Percentiles rank a stretch among this genome's conserved stretches.
phyloP scores from a whole-genome alignment of 2,329 filamentous ascomycete genomes.

The Aureobasidium sp. region DNA sequence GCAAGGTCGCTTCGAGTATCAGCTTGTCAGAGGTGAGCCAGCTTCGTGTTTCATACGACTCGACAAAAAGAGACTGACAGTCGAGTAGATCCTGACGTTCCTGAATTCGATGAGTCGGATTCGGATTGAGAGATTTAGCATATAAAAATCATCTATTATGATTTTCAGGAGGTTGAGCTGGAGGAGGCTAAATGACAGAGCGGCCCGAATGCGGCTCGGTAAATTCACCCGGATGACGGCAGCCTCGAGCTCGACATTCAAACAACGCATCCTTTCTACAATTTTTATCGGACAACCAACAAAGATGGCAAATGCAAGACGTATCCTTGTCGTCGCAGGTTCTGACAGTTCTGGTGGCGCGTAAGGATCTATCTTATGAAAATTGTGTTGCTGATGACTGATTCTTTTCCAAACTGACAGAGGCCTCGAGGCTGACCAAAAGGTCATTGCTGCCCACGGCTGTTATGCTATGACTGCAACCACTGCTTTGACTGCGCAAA shows the following conservation, averaged over 20 bases:
- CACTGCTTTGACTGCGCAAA: slow-evolving; percentile 91
- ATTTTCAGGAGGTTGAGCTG: neutral
- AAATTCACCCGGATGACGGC: neutral
- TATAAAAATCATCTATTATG: neutral
- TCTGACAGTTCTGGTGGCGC: slow-evolving; percentile 88
- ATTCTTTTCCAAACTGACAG: slow-evolving; percentile 40
- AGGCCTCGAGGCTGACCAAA: slow-evolving; percentile 91
- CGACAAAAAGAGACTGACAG: neutral
- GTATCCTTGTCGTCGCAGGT: slow-evolving; percentile 74
- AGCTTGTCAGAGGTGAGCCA: slow-evolving; percentile 32
- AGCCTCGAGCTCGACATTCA: neutral
- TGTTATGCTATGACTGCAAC: slow-evolving; percentile 96
- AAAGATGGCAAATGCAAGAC: slow-evolving; percentile 26
- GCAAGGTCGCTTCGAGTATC: slow-evolving; percentile 37
- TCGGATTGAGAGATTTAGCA: slow-evolving; percentile 30
- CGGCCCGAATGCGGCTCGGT: slow-evolving; percentile 1
- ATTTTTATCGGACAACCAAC: neutral
- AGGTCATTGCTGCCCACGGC: slow-evolving; percentile 82
- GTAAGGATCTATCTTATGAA: slow-evolving; percentile 38
- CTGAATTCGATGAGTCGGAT: slow-evolving; percentile 35
- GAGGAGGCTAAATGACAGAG: neutral
- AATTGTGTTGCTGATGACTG: slow-evolving; percentile 8
- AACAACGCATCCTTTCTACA: slow-evolving; percentile 7
- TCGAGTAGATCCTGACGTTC: slow-evolving; percentile 34
- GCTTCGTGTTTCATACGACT: neutral